Base-by-base conservation (phyloP, 1,284 basidiomycete species). In the Trichosporon sp. region DNA sequence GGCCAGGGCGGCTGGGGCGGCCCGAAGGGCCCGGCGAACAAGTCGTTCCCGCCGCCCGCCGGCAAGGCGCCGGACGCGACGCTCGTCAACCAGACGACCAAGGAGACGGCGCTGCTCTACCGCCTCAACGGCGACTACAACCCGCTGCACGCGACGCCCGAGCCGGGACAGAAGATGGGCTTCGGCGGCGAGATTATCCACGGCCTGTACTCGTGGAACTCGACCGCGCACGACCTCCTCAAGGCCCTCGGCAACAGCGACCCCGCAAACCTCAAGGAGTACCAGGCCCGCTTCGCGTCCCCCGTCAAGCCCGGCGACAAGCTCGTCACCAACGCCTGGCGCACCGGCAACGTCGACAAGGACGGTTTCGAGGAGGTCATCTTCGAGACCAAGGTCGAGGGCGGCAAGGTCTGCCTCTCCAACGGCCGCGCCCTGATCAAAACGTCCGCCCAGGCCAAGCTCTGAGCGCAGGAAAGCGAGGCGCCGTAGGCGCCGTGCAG, bases 101-200 rank as follows among this genome's bases (percentile, higher is more conserved):
- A 62, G 32, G 65, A 66, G 67, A 72, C 71, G 0, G 64, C 71
- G 4, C 65, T 72, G 42, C 71, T 72, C 25, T 72, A 72, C 62
- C 71, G 71, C 38, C 71, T 72, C 31, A 72, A 72, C 65, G 71
- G 71, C 53, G 71, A 72, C 71, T 72, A 72, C 71, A 72, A 72
- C 71, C 71, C 71, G 2, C 71, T 72, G 8, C 71, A 72, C 68
- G 65, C 67, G 3, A 69, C 68, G 29, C 71, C 71, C 23, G 68
- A 68, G 65, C 66, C 68, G 12, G 71, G 71, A 47, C 35, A 64
- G 56, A 65, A 72, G 71, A 72, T 72, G 71, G 71, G 68, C 64
- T 72, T 72, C 29, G 71, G 71, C 64, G 71, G 71, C 38, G 71
- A 68, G 64, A 72, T 72, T 58, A 72, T 72, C 67, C 71, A 72